phyloP scores from a whole-genome alignment of 2,329 filamentous ascomycete genomes.

The Chaetothyriales sp. region DNA sequence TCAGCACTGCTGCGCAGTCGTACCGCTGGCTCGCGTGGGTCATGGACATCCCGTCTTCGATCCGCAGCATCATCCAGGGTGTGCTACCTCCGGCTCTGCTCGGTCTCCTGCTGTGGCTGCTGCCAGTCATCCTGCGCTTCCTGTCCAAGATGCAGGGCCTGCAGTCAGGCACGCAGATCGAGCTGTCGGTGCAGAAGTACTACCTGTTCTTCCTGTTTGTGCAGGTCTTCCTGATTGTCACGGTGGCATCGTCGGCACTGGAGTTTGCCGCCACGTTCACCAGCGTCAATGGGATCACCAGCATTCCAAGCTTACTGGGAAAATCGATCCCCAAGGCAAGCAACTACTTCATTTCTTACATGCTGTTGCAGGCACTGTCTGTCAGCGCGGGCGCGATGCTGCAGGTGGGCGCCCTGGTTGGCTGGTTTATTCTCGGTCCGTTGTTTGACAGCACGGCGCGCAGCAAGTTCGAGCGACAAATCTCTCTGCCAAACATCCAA shows the following conservation, averaged over 20 bases:
- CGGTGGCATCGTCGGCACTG: slow-evolving; percentile 63
- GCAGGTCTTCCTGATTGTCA: slow-evolving; percentile 86
- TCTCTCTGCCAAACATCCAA: slow-evolving; percentile 58
- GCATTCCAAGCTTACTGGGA: slow-evolving; percentile 59
- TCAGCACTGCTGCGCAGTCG: slow-evolving; percentile 53
- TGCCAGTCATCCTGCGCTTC: slow-evolving; percentile 65
- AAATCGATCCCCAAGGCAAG: slow-evolving; percentile 68
- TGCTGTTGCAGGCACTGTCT: slow-evolving; percentile 85
- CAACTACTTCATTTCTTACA: slow-evolving; percentile 98
- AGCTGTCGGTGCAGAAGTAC: slow-evolving; percentile 76
- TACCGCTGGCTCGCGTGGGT: slow-evolving; percentile 62
- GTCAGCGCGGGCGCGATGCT: slow-evolving; percentile 80
- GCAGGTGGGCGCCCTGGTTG: slow-evolving; percentile 63
- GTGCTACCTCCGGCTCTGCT: slow-evolving; percentile 68
- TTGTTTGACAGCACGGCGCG: slow-evolving; percentile 69
- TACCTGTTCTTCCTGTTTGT: slow-evolving; percentile 93
- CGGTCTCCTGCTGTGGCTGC: slow-evolving; percentile 61
- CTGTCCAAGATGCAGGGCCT: slow-evolving; percentile 62
- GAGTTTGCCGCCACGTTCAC: slow-evolving; percentile 50
- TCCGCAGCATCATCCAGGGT: slow-evolving; percentile 65
- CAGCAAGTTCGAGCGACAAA: slow-evolving; percentile 77
- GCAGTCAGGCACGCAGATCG: slow-evolving; percentile 65
- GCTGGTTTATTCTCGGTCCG: slow-evolving; percentile 70
- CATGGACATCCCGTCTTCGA: slow-evolving; percentile 42
- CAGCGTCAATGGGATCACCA: slow-evolving; percentile 53